A percentile compares a stretch with the other conserved stretches of the same genome.
phyloP scores from a whole-genome alignment of 1,139 yeast genomes.

The Hyphopichia burtonii region DNA sequence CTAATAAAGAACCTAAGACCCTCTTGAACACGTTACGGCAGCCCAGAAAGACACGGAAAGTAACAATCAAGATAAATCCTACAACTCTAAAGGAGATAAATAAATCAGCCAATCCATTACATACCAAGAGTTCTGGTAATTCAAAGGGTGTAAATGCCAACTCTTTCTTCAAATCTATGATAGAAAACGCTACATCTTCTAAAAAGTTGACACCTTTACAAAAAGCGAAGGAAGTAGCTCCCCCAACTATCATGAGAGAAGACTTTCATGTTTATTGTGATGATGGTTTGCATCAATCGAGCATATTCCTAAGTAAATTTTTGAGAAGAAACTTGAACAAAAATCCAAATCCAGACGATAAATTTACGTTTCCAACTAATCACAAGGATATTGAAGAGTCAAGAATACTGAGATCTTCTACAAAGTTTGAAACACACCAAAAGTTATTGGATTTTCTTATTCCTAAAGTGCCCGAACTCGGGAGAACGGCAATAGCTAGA shows the following conservation, averaged over 20 bases:
- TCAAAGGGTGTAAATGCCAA: conserved; percentile 10
- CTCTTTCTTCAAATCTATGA: conserved; percentile 25
- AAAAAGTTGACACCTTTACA: conserved; percentile 22
- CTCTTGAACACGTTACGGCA: neutral
- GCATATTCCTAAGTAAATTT: neutral
- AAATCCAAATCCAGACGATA: neutral
- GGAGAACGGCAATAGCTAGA: conserved; percentile 17
- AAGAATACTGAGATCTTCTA: neutral
- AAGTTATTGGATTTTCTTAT: neutral
- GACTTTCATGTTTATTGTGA: conserved; percentile 20
- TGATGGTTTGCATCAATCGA: neutral
- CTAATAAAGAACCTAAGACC: neutral
- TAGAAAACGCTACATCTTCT: conserved; percentile 20
- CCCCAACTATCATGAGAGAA: conserved; percentile 15
- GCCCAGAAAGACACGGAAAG: conserved; percentile 13
- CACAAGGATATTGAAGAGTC: neutral
- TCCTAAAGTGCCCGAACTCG: conserved; percentile 11
- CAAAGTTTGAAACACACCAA: neutral
- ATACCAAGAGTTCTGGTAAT: conserved; percentile 8
- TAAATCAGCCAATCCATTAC: conserved; percentile 6
- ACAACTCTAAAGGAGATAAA: conserved; percentile 9
- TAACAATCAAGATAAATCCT: conserved; percentile 18
- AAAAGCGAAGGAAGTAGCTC: conserved; percentile 21
- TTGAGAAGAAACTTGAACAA: neutral
- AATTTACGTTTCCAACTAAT: neutral